A percentile compares a stretch with the other conserved stretches of the same genome.
These are phyloP conservation scores for Quillaja saponaria DNA, from an alignment of 306 rosid species.

Conservation along the genomic window DNA sequence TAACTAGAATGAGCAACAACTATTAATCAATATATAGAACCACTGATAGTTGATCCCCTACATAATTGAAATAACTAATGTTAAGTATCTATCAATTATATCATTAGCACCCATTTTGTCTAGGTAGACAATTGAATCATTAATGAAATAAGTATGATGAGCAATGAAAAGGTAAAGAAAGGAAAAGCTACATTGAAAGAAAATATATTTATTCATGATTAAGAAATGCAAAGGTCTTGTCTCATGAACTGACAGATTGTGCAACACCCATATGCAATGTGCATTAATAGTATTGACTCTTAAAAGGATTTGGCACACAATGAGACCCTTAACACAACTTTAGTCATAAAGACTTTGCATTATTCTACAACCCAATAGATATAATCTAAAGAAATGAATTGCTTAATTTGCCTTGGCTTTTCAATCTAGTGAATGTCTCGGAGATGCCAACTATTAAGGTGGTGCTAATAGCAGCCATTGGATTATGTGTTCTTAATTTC, in stretches of 20 bases:
- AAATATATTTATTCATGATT: not conserved
- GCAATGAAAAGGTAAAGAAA: not conserved
- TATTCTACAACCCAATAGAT: not conserved
- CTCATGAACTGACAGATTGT: not conserved
- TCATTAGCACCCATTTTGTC: not conserved
- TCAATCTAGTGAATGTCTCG: slow-evolving; percentile 68
- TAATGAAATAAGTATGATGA: not conserved
- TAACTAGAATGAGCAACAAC: slow-evolving; percentile 7
- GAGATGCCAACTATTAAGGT: slow-evolving; percentile 59
- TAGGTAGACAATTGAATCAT: not conserved
- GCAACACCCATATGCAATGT: not conserved
- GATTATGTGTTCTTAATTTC: slow-evolving; percentile 41
- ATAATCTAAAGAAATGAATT: not conserved
- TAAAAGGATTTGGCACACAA: not conserved
- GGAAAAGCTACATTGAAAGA: too few species aligned
- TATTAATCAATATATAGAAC: not conserved
- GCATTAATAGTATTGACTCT: not conserved
- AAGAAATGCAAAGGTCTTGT: not conserved
- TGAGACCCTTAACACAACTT: slow-evolving; percentile 1
- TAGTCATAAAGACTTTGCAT: not conserved
- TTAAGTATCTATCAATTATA: too few species aligned
- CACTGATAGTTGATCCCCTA: not conserved
- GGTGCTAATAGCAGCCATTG: slow-evolving; percentile 59
- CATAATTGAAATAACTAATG: not conserved
- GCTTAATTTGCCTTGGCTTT: slow-evolving; percentile 61